These are phyloP conservation scores for Xylariaceae sp. DNA, from an alignment of 2,329 filamentous ascomycete genomes.

Conservation along the genomic window DNA sequence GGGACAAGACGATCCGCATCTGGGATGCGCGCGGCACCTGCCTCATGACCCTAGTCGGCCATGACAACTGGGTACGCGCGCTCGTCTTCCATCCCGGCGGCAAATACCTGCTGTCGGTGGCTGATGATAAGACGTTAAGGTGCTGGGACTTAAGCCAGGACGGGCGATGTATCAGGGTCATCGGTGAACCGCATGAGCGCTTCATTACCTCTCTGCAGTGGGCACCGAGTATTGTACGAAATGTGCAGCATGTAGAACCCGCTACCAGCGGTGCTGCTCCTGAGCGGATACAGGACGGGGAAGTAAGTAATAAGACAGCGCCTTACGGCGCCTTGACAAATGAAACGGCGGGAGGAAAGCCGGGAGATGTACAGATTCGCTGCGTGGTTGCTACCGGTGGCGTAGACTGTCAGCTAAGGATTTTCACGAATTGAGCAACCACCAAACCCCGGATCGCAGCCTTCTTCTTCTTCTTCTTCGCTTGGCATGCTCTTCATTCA, in stretches of 20 bases:
- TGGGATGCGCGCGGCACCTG: conserved; percentile 83
- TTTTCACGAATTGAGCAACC: neutral
- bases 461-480: neutral
- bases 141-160: conserved; percentile 93
- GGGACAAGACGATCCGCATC: conserved; percentile 86
- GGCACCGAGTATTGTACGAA: conserved; percentile 70
- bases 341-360: neutral
- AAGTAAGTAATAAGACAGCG: neutral
- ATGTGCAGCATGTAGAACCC: neutral
- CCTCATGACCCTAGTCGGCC: conserved; percentile 77
- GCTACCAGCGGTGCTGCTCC: conserved; percentile 23
- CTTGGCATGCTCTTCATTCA: no score
- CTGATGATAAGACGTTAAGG: conserved; percentile 85
- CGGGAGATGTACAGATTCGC: conserved; percentile 59
- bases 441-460: neutral
- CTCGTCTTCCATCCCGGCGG: conserved; percentile 88
- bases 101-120: conserved; percentile 79
- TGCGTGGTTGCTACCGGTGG: conserved; percentile 85
- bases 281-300: neutral
- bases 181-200: conserved; percentile 72
- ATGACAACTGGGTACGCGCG: conserved; percentile 90
- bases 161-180: conserved; percentile 79
- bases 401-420: conserved; percentile 40
- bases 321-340: neutral
- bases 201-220: conserved; percentile 85